These are phyloP conservation scores for Diphasiastrum complanatum DNA, from an alignment of 83 land plant genomes.

Conservation along the genomic window DNA sequence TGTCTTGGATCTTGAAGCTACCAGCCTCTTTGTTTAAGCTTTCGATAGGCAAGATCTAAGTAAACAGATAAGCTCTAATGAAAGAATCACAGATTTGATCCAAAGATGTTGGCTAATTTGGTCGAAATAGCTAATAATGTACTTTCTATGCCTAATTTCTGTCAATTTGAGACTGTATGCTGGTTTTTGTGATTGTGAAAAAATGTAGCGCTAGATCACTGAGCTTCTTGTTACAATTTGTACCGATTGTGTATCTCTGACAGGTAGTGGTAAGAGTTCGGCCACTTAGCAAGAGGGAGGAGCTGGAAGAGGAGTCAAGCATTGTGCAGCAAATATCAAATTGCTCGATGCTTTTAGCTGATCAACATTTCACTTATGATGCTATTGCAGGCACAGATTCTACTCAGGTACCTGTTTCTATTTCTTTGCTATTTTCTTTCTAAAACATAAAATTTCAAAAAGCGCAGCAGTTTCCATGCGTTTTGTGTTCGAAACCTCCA, in stretches of 20 bases:
- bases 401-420: constrained; percentile 49
- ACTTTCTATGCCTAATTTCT: background rate
- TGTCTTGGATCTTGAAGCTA: too few relatives aligned
- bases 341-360: constrained; percentile 49
- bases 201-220: background rate
- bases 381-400: constrained; percentile 63
- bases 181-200: background rate
- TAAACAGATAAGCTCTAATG: too few relatives aligned
- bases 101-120: too few relatives aligned
- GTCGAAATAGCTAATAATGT: too few relatives aligned
- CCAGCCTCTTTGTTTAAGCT: too few relatives aligned
- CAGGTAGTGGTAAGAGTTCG: constrained; percentile 84
- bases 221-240: background rate
- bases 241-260: background rate
- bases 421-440: background rate
- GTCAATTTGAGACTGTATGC: background rate
- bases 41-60: too few relatives aligned
- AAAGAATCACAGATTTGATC: too few relatives aligned
- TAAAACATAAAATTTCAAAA: constrained; percentile 1
- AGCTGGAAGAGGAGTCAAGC: constrained; percentile 35
- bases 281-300: constrained; percentile 62
- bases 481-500: background rate
- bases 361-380: constrained; percentile 77
- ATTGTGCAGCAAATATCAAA: constrained; percentile 49
- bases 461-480: background rate